Base-by-base conservation (phyloP, 495 filamentous ascomycete species). In the Aspergillus conjunctus region DNA sequence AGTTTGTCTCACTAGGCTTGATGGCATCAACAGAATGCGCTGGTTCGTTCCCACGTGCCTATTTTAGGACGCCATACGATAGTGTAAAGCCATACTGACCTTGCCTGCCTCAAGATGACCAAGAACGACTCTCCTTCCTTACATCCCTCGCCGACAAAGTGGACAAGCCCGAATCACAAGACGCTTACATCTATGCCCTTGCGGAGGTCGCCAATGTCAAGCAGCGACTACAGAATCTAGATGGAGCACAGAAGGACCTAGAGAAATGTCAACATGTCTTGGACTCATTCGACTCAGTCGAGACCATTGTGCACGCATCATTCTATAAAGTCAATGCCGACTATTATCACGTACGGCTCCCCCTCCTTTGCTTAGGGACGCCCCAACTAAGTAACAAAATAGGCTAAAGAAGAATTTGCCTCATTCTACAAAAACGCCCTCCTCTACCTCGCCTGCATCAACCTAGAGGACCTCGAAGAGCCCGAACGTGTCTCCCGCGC, bases 361-460 rank as follows among this genome's bases (percentile, higher is more conserved):
- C 30, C 34, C 17, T 7, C 22, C 26, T 22, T 26, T 26, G 26
- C 26, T 26, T 26, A 5, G 2, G 26, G 26, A 26, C 2, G 5
- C 26, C 26, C 26, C 26, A 51, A n/a, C 49, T 32, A 14, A 31
- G 7, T 18, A 26, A 26, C 5, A 26, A 37, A n/a, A 20, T 58
- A 88, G 83, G 77, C 88, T 62, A 92, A 94, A 75, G 79, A 86
- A 73, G 92, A 98, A 76, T 98, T 94, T 73, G 92, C 91, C 63
- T 83, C 87, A 37, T 99, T 95, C 79, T 99, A 99, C 84, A 91
- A 90, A 75, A 97, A 93, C 69, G 91, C 93, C 66, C 91, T 98
- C 18, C 90, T 98, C 67, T 99, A 97, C 83, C 92, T 99, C 51
- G 95, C 94, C 61, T 99, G 94, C 79, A 91, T 99, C 68, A 86